A percentile compares a stretch with the other conserved stretches of the same genome.
phyloP scores from a whole-genome alignment of 306 rosid genomes.

The Nissolia schottii region DNA sequence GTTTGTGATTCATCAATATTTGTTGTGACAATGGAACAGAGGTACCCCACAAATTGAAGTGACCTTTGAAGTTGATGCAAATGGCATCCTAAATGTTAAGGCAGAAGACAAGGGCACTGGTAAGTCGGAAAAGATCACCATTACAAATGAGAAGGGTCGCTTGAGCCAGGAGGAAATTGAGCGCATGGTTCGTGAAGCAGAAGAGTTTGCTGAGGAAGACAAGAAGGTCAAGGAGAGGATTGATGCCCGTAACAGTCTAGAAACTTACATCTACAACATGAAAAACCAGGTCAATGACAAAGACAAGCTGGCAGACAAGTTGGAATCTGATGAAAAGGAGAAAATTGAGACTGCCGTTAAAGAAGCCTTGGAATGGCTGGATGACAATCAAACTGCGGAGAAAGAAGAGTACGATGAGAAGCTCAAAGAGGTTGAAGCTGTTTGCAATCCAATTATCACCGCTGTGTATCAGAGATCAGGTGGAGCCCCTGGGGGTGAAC shows the following conservation, averaged over 20 bases:
- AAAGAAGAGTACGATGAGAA: slow-evolving; percentile 97
- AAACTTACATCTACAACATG: slow-evolving; percentile 93
- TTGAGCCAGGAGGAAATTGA: slow-evolving; percentile 96
- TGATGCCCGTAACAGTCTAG: slow-evolving; percentile 86
- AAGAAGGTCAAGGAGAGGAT: slow-evolving; percentile 94
- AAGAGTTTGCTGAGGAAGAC: slow-evolving; percentile 95
- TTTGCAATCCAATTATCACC: slow-evolving; percentile 91
- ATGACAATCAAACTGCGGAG: slow-evolving; percentile 86
- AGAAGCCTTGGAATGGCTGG: slow-evolving; percentile 96
- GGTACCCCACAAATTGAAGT: slow-evolving; percentile 99
- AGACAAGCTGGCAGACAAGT: slow-evolving; percentile 97
- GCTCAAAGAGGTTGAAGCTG: slow-evolving; percentile 92
- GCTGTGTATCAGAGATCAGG: slow-evolving; percentile 90
- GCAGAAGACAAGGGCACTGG: slow-evolving; percentile 99
- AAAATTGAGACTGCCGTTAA: slow-evolving; percentile 85
- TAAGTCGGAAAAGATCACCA: slow-evolving; percentile 95
- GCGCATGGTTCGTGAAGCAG: slow-evolving; percentile 94
- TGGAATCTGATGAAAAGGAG: slow-evolving; percentile 90
- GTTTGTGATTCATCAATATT: neutral
- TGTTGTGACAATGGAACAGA: slow-evolving; percentile 37
- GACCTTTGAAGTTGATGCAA: slow-evolving; percentile 97
- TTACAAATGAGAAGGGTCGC: slow-evolving; percentile 96
- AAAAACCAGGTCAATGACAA: slow-evolving; percentile 88
- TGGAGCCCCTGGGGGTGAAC: slow-evolving; percentile 80
- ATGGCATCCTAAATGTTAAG: slow-evolving; percentile 87